Percentiles rank a stretch among this genome's conserved stretches.
These are phyloP conservation scores for Euphorbia schlechtendalii DNA, from an alignment of 441 rosid genomes.

Conservation along the genomic window DNA sequence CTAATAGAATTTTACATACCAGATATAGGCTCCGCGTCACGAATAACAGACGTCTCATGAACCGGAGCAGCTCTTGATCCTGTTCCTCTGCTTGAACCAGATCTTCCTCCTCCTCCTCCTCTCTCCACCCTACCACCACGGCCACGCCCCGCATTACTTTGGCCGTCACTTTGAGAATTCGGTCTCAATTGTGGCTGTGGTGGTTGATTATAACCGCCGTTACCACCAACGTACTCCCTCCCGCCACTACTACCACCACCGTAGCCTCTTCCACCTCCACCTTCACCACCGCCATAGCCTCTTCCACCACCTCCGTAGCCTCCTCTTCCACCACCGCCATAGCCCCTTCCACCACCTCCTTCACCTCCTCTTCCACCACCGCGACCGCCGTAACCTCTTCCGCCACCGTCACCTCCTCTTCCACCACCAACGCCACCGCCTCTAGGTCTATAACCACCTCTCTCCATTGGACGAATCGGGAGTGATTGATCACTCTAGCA, in stretches of 20 bases:
- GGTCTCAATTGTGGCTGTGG: conserved; percentile 5
- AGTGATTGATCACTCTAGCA: not conserved
- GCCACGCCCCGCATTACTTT: not conserved
- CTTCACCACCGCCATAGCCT: conserved; percentile 18
- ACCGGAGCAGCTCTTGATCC: not conserved
- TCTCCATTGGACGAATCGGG: conserved; percentile 44
- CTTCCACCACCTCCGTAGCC: too few species aligned
- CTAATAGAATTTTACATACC: not conserved
- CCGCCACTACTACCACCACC: not conserved
- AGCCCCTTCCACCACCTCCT: too few species aligned
- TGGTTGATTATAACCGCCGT: not conserved
- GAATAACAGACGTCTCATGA: not conserved
- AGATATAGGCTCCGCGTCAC: not conserved
- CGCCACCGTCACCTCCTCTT: conserved; percentile 14
- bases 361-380: conserved; percentile 14
- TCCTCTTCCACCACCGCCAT: too few species aligned
- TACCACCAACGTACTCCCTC: not conserved
- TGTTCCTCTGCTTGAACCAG: not conserved
- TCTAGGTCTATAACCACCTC: conserved; percentile 25
- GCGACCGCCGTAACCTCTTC: conserved; percentile 17
- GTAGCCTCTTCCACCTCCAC: conserved; percentile 19
- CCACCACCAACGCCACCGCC: conserved; percentile 10
- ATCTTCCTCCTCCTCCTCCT: not conserved
- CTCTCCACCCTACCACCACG: not conserved
- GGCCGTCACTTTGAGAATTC: not conserved